Conservation (phyloP, 148 eudicot species). For the Hydrangea macrophylla region DNA sequence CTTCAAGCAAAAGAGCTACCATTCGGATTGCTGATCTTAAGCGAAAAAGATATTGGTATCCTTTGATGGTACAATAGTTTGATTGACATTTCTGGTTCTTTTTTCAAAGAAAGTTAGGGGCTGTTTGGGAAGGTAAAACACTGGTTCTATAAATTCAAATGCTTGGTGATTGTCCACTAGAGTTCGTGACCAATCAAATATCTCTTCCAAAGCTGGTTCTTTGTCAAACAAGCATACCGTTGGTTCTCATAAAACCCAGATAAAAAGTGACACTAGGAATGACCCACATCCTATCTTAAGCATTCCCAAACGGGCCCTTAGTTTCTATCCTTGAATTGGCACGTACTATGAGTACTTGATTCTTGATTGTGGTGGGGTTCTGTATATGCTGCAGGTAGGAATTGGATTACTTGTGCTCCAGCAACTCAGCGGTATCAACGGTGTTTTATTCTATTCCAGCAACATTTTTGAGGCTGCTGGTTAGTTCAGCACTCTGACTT, state of each 20-base stretch:
- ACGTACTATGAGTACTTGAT: too few relatives aligned
- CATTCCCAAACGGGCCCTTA: too few relatives aligned
- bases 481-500: slow-evolving; percentile 24
- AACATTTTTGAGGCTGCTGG: slow-evolving; percentile 81
- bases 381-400: slow-evolving; percentile 54
- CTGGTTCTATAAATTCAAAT: too few relatives aligned
- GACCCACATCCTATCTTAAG: too few relatives aligned
- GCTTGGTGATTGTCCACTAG: slow-evolving; percentile 5
- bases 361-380: not conserved
- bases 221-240: not conserved
- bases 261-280: too few relatives aligned
- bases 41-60: slow-evolving; percentile 69
- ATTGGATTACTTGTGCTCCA: slow-evolving; percentile 80
- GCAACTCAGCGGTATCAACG: slow-evolving; percentile 87
- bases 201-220: not conserved
- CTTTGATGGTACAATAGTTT: slow-evolving; percentile 73
- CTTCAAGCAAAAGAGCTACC: slow-evolving; percentile 56
- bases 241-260: too few relatives aligned
- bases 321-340: too few relatives aligned
- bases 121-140: too few relatives aligned
- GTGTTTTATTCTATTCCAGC: slow-evolving; percentile 77
- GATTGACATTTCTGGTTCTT: slow-evolving; percentile 9
- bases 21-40: slow-evolving; percentile 56
- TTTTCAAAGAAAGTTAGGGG: not conserved
- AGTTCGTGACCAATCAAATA: not conserved